These are phyloP conservation scores for Insectozyma bohioensis DNA, from an alignment of 1,139 yeast genomes.

Conservation along the genomic window DNA sequence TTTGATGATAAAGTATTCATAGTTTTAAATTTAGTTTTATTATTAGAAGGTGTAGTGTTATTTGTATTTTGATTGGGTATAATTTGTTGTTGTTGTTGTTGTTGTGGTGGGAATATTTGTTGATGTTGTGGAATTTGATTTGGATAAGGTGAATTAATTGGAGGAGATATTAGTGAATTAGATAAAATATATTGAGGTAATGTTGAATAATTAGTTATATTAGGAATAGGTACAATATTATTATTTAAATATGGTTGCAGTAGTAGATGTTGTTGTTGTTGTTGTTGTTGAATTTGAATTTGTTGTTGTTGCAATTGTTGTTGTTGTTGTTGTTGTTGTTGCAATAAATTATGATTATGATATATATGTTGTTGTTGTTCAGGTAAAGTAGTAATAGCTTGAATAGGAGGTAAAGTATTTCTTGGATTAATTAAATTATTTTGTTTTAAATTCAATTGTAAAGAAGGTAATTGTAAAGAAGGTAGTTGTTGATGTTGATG, in stretches of 20 bases:
- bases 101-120: no score
- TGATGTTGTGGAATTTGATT: no score
- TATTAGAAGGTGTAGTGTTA: background rate
- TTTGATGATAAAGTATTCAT: background rate
- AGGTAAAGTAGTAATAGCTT: background rate
- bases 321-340: constrained; percentile 1
- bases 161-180: no score
- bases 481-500: no score
- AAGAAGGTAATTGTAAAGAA: no score
- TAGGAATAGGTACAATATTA: background rate
- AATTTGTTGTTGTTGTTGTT: background rate
- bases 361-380: no score
- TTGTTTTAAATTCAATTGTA: no score
- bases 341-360: no score
- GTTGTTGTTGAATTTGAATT: background rate
- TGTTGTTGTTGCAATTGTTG: constrained; percentile 1
- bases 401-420: constrained; percentile 4
- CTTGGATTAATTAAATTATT: no score
- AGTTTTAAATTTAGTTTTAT: background rate
- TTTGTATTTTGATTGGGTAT: background rate
- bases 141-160: background rate
- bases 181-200: no score
- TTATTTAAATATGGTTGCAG: background rate
- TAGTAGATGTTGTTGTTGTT: constrained; percentile 5
- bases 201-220: no score